These are phyloP conservation scores for Secale cereale DNA, from an alignment of 176 grass and related monocot species.

Conservation along the genomic window DNA sequence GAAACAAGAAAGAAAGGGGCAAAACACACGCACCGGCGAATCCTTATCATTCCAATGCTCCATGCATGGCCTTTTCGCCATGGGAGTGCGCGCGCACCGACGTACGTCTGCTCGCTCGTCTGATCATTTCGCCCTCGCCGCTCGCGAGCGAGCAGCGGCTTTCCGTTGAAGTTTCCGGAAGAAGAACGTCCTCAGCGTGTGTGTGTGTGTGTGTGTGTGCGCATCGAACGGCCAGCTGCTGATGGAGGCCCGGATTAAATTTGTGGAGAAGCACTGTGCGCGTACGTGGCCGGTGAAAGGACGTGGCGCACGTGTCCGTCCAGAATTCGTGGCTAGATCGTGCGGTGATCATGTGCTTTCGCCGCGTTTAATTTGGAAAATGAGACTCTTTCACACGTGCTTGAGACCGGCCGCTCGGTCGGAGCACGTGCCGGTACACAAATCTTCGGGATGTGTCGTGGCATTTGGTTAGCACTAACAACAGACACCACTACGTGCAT, in stretches of 20 bases:
- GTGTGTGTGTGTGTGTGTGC: neutral
- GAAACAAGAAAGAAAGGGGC: neutral
- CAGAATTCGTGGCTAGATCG: neutral
- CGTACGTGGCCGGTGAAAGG: neutral
- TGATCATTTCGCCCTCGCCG: neutral
- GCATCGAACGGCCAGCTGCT: neutral
- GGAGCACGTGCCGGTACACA: neutral
- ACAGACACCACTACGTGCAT: neutral
- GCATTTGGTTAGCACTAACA: neutral
- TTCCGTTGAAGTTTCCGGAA: neutral
- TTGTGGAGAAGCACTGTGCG: neutral
- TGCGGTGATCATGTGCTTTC: neutral
- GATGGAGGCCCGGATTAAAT: neutral
- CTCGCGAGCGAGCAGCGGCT: neutral
- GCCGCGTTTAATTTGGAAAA: neutral
- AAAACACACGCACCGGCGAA: neutral
- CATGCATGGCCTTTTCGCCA: neutral
- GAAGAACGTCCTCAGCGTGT: neutral
- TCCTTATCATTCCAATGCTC: constrained; percentile 13
- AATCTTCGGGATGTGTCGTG: neutral
- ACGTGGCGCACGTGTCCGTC: neutral
- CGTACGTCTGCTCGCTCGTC: neutral
- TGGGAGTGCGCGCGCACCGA: neutral
- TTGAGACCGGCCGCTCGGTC: neutral
- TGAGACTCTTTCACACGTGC: neutral